Base-by-base conservation (phyloP, 306 rosid species). In the Dalbergia cultrata region DNA sequence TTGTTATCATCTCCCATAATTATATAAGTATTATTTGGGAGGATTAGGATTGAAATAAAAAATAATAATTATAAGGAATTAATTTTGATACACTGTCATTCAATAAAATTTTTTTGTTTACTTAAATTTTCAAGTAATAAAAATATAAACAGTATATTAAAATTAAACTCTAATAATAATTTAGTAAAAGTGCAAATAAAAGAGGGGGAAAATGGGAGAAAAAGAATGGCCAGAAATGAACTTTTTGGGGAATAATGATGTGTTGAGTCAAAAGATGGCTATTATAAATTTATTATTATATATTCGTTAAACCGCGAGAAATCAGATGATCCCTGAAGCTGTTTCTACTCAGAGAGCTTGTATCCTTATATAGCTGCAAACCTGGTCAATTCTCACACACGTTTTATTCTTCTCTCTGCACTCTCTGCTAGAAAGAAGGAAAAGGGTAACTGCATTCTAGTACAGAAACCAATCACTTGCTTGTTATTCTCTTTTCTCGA, bases 401-500 rank as follows among this genome's bases (percentile, higher is more conserved):
- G 11, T 47, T 47, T 47, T 47, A 72, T 17, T 64, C 57, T 59
- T 57, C 26, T 82, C 62, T 72, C 77, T 71, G 16, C 61, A 33
- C 73, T 80, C 44, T 80, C 76, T 79, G 81, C 82, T 70, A 67
- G 18, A 79, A 81, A 72, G 57, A 80, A 68, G 70, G 50, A 43
- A 75, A 58, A 72, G 84, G 83, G 67, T 60, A 77, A 74, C 83
- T 43, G 70, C 67, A 56, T 76, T 75, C 59, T 60, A 5, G 44
- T 69, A 58, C 76, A 76, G 37, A 63, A 59, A 74, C 78, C 85
- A 82, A 73, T 83, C 81, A 79, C 84, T 65, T 67, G 75, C 77
- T 67, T 76, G 43, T 61, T 84, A 49, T 61, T 84, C 90, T 83
- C 88, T 80, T 13, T 39, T 81, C 85, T 84, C 92, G 47, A 84